Evolutionary conservation across 495 filamentous ascomycete species (phyloP).

Genomic region (Tuber calosporum): DNA sequence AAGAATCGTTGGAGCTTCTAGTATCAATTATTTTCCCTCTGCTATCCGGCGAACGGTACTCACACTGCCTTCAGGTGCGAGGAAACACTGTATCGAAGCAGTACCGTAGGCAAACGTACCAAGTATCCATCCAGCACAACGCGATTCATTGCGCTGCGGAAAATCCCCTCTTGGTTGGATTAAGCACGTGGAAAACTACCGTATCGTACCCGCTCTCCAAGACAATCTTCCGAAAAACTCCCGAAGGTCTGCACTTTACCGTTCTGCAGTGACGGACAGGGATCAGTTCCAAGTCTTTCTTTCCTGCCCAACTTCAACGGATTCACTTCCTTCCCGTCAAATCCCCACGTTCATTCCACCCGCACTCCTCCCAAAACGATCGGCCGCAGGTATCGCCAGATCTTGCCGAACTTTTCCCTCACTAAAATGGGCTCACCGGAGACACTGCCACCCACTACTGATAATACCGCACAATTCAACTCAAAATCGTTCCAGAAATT

Average conservation of each 20-base stretch:
- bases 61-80: not conserved
- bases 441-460: not conserved
- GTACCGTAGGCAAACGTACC: not conserved
- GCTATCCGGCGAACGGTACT: not conserved
- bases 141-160: not conserved
- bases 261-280: too few relatives aligned
- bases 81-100: not conserved
- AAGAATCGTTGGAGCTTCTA: not conserved
- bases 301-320: too few relatives aligned
- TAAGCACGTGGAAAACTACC: too few relatives aligned
- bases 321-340: too few relatives aligned
- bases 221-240: too few relatives aligned
- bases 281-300: too few relatives aligned
- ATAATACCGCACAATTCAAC: not conserved
- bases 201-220: not conserved
- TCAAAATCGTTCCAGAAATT: not conserved
- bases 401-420: not conserved
- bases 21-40: not conserved
- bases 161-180: not conserved
- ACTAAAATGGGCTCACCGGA: not conserved
- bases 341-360: too few relatives aligned
- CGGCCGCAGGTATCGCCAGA: not conserved
- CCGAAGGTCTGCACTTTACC: not conserved
- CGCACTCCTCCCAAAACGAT: not conserved
- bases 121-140: not conserved